A percentile compares a stretch with the other conserved stretches of the same genome.
Evolutionary conservation across 768 basidiomycete species (phyloP).

Genomic region (Nevesoporus exiguus): DNA sequence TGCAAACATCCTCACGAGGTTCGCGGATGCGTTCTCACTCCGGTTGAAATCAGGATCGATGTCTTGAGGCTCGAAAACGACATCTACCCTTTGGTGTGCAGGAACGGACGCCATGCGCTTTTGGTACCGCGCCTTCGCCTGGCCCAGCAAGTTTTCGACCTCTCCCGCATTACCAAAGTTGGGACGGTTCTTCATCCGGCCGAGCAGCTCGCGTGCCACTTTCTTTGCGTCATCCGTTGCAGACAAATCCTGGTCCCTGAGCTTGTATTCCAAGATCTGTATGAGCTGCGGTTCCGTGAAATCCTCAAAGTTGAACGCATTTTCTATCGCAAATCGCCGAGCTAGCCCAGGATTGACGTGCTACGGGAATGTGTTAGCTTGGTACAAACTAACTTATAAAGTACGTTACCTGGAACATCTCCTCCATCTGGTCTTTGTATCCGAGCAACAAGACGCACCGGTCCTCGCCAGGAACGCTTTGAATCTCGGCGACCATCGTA

Average conservation of each 20-base stretch:
- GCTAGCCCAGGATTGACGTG: conserved; percentile 70
- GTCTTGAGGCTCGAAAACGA: conserved; percentile 45
- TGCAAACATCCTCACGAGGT: conserved; percentile 56
- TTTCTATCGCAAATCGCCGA: conserved; percentile 65
- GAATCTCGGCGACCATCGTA: conserved; percentile 72
- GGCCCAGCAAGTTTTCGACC: conserved; percentile 58
- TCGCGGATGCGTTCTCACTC: conserved; percentile 41
- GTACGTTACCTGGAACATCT: conserved; percentile 66
- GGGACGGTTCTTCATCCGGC: conserved; percentile 38
- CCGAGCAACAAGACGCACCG: conserved; percentile 65
- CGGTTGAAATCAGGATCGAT: conserved; percentile 66
- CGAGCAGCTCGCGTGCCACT: conserved; percentile 51
- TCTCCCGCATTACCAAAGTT: conserved; percentile 69
- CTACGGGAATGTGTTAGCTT: conserved; percentile 30
- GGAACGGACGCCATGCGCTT: conserved; percentile 34
- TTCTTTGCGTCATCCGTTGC: conserved; percentile 57
- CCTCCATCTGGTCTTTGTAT: conserved; percentile 62
- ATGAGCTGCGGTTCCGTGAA: conserved; percentile 53
- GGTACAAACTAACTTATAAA: neutral
- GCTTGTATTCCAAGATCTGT: conserved; percentile 52
- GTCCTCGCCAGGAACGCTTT: conserved; percentile 67
- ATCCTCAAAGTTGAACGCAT: conserved; percentile 66
- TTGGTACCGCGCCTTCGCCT: conserved; percentile 50
- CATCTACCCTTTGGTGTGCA: conserved; percentile 21
- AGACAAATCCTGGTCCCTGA: conserved; percentile 52